Base-by-base conservation (phyloP, 306 rosid genomes). In the Lupinus albus region DNA sequence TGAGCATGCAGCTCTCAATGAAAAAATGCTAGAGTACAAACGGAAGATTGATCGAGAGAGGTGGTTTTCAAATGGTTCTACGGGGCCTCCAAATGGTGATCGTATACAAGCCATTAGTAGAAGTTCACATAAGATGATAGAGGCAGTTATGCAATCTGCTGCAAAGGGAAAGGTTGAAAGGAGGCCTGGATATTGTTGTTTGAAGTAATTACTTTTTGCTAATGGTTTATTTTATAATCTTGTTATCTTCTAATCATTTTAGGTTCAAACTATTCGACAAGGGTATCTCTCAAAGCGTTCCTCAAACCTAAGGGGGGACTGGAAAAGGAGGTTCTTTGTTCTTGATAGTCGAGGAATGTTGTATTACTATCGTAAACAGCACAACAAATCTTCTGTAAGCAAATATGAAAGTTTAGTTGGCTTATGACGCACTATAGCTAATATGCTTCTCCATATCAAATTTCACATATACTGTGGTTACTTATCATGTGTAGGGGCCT, bases 271-370 rank as follows among this genome's bases (percentile, higher is more conserved):
- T 55, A 94, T 94, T 79, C 95, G 99, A 70, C 99, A 94, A 83
- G 99, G 99, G 59, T 94, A 94, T 85, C 99, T 94, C 84, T 94
- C 99, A 45, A 94, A 94, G 81, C 96, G 96, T 57, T 94, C 99
- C 18, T 94, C 99, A 45, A 94, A 88, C 74, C 81, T 94, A 78
- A 88, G 99, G 67, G 97, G 97, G 55, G 99, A 94, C 82, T 94
- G 99, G 99, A 94, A 94, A 84, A 88, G 99, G 84, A 86, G 99
- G 80, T 94, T 94, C 84, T 94, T 94, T 72, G 99, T 94, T 84
- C 99, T 94, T 81, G 99, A 94, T 78, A 94, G 97, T 64, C 87
- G 97, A 9, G 99, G 99, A 70, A 85, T 91, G 97, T 87, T 94
- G 70, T 94, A 94, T 80, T 94, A 94, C 85, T 94, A 94, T 77